Base-by-base conservation (phyloP, 2,329 filamentous ascomycete species). In the Colletotrichum euphorbiae region DNA sequence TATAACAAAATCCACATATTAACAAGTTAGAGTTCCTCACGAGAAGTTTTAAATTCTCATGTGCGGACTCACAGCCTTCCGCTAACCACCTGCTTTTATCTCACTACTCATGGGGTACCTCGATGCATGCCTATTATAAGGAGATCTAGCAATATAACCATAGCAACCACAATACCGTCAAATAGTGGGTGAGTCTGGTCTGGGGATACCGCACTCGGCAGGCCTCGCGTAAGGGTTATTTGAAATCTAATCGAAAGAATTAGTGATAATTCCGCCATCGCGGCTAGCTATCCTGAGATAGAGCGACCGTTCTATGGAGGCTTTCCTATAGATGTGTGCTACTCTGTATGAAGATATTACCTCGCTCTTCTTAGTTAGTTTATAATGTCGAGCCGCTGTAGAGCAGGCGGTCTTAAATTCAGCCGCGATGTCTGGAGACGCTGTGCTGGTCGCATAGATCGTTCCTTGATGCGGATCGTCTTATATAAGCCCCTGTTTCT, bases 361-460 rank as follows among this genome's bases (percentile, higher is more conserved):
- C 21, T 54, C 33, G 17, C 31, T 54, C 6, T 38, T 54, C 31
- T 54, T 54, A 15, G 15, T 52, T 33, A 12, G n/a, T n/a, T n/a
- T n/a, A n/a, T n/a, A 21, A 9, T 52, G 15, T 58, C 21, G 12
- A 61, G 24, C n/a, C 9, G 40, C 48, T 54, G 28, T 17, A 21
- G 40, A 62, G 48, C 38, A 62, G n/a, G 17, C 38, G 21, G 28
- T 24, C 17, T 62, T 62, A 13, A 62, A 55, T 24, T 17, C 8
- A 17, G 48, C 19, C 19, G 19, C 21, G 7, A 55, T 4, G 21
- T 19, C n/a, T 43, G 7, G 24, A 2, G 58, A 43, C 33, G 4
- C 21, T 24, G 12, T 54, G 19, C 38, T 62, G 12, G 24, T 13
- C 11, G 13, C 2, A 45, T 12, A 62, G 48, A 48, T 62, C 5